Percentiles rank a stretch among this genome's conserved stretches.
Conservation (phyloP, 1,284 basidiomycete genomes). For the Cutaneotrichosporon sp. region DNA sequence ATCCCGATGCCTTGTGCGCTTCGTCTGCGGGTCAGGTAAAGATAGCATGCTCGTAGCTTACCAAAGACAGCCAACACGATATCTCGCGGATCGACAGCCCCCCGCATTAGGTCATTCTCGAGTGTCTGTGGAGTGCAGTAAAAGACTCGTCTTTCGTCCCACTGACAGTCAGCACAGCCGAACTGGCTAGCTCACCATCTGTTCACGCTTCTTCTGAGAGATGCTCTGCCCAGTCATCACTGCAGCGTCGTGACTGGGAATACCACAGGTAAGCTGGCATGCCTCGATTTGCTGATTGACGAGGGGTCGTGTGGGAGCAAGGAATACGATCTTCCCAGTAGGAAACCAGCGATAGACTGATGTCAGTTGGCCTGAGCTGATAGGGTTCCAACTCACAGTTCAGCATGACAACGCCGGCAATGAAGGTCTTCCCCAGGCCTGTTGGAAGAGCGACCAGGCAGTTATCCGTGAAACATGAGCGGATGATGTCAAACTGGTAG, state of each 20-base stretch:
- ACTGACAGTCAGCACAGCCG: conserved; percentile 27
- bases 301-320: conserved; percentile 92
- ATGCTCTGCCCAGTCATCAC: conserved; percentile 73
- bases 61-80: conserved; percentile 65
- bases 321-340: conserved; percentile 86
- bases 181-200: conserved; percentile 55
- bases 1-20: conserved; percentile 89
- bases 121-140: conserved; percentile 98
- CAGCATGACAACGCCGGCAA: conserved; percentile 93
- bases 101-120: conserved; percentile 73
- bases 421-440: conserved; percentile 96
- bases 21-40: conserved; percentile 61
- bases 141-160: conserved; percentile 73
- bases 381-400: conserved; percentile 64
- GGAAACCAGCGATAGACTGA: conserved; percentile 90
- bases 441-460: conserved; percentile 93
- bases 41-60: conserved; percentile 52
- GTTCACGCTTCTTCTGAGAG: conserved; percentile 52
- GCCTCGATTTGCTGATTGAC: conserved; percentile 93
- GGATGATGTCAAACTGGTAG: conserved; percentile 94
- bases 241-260: conserved; percentile 77
- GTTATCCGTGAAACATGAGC: conserved; percentile 82
- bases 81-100: conserved; percentile 68
- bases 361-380: neutral
- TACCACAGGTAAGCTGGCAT: conserved; percentile 89